Evolutionary conservation across 257 asterid species (phyloP).

Genomic region (Nicotiana sylvestris): DNA sequence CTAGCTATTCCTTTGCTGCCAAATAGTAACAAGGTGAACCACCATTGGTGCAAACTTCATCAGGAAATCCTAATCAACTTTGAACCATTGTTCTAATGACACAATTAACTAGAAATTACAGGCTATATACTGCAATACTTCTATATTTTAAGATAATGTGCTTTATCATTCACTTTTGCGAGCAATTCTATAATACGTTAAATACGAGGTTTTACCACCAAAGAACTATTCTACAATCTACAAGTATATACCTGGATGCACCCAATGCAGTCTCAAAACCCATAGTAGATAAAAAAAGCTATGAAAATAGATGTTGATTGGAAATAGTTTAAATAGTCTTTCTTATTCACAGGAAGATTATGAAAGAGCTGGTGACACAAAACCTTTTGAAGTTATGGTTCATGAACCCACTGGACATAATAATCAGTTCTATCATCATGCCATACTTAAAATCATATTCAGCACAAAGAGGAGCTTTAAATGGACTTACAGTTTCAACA

Average conservation of each 20-base stretch:
- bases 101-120: neutral
- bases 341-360: slow-evolving; percentile 2
- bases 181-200: neutral
- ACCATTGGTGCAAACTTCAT: neutral
- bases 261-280: neutral
- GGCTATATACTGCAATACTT: neutral
- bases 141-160: neutral
- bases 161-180: neutral
- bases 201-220: neutral
- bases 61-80: neutral
- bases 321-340: neutral
- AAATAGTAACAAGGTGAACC: neutral
- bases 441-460: neutral
- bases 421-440: neutral
- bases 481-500: slow-evolving; percentile 73
- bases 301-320: neutral
- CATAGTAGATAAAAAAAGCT: neutral
- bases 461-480: slow-evolving; percentile 11
- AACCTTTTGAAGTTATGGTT: neutral
- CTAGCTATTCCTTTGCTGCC: slow-evolving; percentile 5
- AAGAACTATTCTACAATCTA: neutral
- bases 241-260: neutral
- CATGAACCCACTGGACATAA: neutral
- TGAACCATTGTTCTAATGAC: neutral
- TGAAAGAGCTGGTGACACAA: neutral